Conservation (phyloP, 345 rosid species). For the Moricandia arvensis region DNA sequence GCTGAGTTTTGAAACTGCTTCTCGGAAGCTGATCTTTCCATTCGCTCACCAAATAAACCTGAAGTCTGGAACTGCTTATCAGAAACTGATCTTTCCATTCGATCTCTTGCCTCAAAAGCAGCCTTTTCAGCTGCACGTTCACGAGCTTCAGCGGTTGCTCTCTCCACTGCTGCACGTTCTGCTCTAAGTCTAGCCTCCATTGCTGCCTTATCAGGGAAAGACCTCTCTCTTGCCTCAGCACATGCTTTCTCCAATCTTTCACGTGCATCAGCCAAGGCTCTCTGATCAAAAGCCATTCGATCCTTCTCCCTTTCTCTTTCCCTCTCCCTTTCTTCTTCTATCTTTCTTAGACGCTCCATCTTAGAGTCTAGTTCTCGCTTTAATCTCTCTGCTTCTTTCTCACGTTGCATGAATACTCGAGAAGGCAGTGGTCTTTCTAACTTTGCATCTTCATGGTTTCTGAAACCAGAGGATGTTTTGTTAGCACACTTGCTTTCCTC, state of each 20-base stretch:
- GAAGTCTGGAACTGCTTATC: slow-evolving; percentile 59
- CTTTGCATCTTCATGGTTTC: slow-evolving; percentile 42
- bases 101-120: slow-evolving; percentile 67
- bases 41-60: slow-evolving; percentile 33
- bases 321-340: slow-evolving; percentile 87
- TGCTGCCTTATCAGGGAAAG: slow-evolving; percentile 51
- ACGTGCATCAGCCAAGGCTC: slow-evolving; percentile 80
- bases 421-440: slow-evolving; percentile 43
- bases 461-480: slow-evolving; percentile 27
- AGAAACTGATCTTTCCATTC: slow-evolving; percentile 61
- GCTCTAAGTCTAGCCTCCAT: slow-evolving; percentile 68
- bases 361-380: slow-evolving; percentile 65
- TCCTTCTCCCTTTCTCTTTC: slow-evolving; percentile 94
- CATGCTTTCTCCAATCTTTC: slow-evolving; percentile 94
- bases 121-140: slow-evolving; percentile 82
- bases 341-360: slow-evolving; percentile 60
- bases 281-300: slow-evolving; percentile 87
- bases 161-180: slow-evolving; percentile 91
- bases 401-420: slow-evolving; percentile 40
- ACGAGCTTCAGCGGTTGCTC: slow-evolving; percentile 92
- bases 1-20: slow-evolving; percentile 48
- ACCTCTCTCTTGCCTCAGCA: slow-evolving; percentile 83
- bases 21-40: slow-evolving; percentile 50
- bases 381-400: slow-evolving; percentile 54
- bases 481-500: slow-evolving; percentile 34